phyloP scores from a whole-genome alignment of 805 yeast species.

The Cyberlindnera mississippiensis region DNA sequence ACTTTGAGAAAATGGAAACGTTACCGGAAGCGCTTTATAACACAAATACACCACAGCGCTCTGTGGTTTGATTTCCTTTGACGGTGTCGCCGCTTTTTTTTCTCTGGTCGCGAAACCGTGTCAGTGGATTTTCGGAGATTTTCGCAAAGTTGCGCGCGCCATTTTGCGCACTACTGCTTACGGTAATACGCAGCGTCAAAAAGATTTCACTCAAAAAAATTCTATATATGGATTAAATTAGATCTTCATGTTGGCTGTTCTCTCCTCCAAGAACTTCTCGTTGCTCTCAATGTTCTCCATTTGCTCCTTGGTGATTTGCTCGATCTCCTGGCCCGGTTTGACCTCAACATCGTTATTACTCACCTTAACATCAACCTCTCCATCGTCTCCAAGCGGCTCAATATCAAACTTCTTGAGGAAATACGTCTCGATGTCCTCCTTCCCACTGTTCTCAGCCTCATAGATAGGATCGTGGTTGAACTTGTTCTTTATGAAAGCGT shows the following conservation, averaged over 20 bases:
- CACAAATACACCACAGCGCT: too few relatives aligned
- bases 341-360: constrained; percentile 34
- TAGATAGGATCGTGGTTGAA: constrained; percentile 79
- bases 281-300: constrained; percentile 36
- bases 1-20: too few relatives aligned
- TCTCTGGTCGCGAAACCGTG: not conserved
- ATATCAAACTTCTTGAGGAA: constrained; percentile 70
- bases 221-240: constrained; percentile 1
- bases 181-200: constrained; percentile 1
- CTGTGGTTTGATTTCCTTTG: not conserved
- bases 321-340: constrained; percentile 49
- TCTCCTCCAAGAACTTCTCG: constrained; percentile 29
- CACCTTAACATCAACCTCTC: constrained; percentile 30
- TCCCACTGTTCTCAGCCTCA: constrained; percentile 81
- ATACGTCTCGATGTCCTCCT: constrained; percentile 74
- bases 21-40: too few relatives aligned
- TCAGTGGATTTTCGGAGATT: not conserved
- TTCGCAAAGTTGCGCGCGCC: not conserved
- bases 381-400: constrained; percentile 53
- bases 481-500: constrained; percentile 72
- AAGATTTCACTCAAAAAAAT: not conserved
- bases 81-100: not conserved
- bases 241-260: constrained; percentile 21
- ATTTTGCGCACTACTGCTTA: not conserved
- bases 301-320: constrained; percentile 44